phyloP scores from a whole-genome alignment of 2,329 filamentous ascomycete genomes.

The Hypoxylon sp. region DNA sequence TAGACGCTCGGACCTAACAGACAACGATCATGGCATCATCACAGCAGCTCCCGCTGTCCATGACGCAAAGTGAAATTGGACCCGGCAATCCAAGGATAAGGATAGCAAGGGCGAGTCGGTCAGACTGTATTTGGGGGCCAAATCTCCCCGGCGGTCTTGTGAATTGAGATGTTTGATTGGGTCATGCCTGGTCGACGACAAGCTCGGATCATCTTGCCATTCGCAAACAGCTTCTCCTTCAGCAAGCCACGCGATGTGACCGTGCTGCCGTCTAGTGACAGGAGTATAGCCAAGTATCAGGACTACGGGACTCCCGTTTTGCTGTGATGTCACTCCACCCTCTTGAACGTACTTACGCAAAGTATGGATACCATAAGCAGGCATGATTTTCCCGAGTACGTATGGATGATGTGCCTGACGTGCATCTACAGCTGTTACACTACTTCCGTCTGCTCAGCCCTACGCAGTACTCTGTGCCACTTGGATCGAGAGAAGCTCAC shows the following conservation, averaged over 20 bases:
- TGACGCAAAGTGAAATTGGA: constrained; percentile 7
- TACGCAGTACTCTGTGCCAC: constrained; percentile 41
- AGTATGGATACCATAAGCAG: constrained; percentile 20
- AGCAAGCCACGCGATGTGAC: constrained; percentile 44
- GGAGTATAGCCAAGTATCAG: constrained; percentile 16
- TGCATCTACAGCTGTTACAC: constrained; percentile 44
- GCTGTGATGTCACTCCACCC: constrained; percentile 31
- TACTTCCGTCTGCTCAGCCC: constrained; percentile 45
- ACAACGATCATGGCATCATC: constrained; percentile 19
- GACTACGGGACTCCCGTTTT: constrained; percentile 23
- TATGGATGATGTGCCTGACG: constrained; percentile 43
- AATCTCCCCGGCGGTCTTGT: constrained; percentile 24
- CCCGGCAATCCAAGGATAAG: constrained; percentile 13
- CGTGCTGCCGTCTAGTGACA: constrained; percentile 16
- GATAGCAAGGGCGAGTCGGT: constrained; percentile 26
- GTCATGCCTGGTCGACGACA: constrained; percentile 7
- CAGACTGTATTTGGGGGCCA: constrained; percentile 31
- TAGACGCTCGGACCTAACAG: constrained; percentile 14
- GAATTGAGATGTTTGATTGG: constrained; percentile 21
- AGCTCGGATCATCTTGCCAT: constrained; percentile 39
- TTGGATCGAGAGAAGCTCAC: constrained; percentile 27
- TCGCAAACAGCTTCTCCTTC: constrained; percentile 43
- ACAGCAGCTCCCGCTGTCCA: constrained; percentile 4
- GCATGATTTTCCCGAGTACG: constrained; percentile 32
- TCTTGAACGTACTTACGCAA: constrained; percentile 13